Percentiles rank a stretch among this genome's conserved stretches.
Evolutionary conservation across 257 asterid genomes (phyloP).

Genomic region (Primulina eburnea): DNA sequence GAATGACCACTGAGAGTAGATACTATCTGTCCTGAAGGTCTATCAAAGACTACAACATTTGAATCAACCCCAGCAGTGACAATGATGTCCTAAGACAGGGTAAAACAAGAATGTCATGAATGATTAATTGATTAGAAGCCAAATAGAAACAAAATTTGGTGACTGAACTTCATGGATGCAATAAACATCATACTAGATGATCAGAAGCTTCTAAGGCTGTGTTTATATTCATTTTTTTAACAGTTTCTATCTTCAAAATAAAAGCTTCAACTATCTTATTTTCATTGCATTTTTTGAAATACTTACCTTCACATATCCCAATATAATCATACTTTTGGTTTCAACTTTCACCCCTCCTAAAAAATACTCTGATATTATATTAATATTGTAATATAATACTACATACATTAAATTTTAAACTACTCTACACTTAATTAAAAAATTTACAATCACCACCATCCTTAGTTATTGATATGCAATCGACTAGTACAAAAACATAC

Average conservation of each 20-base stretch:
- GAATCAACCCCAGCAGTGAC: slow-evolving; percentile 93
- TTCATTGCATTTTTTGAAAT: not conserved
- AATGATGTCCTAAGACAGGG: slow-evolving; percentile 64
- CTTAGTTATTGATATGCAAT: no score
- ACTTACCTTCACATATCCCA: not conserved
- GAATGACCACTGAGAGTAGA: slow-evolving; percentile 97
- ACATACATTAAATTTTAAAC: no score
- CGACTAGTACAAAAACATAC: no score
- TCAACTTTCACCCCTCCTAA: not conserved
- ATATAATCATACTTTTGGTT: not conserved
- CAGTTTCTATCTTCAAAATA: not conserved
- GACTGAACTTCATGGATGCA: slow-evolving; percentile 3
- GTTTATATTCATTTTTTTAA: no score
- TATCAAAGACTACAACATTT: slow-evolving; percentile 81
- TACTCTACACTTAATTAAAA: no score
- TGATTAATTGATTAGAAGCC: slow-evolving; percentile 1
- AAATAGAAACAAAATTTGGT: not conserved
- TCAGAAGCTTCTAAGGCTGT: not conserved
- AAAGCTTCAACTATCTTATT: not conserved
- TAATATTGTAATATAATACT: no score
- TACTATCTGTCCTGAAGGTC: slow-evolving; percentile 82
- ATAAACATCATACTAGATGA: slow-evolving; percentile 4
- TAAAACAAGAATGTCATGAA: slow-evolving; percentile 19
- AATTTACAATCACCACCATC: no score
- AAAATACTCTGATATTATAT: no score